Base-by-base conservation (phyloP, 2,329 filamentous ascomycete genomes). In the Ophiostoma sp. region DNA sequence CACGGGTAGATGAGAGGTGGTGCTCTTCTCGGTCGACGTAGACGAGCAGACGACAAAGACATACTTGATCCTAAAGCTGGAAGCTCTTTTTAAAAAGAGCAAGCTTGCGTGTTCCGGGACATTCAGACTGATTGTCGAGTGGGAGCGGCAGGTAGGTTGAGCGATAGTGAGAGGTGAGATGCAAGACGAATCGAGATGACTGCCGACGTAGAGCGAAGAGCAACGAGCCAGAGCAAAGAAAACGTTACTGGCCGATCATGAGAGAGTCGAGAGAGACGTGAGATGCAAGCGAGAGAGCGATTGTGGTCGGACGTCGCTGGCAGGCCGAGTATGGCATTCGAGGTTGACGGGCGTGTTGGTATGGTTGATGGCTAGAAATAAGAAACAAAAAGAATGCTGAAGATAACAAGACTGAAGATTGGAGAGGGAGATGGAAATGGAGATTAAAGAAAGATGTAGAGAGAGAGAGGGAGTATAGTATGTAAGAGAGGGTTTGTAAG, bases 51-150 rank as follows among this genome's bases (percentile, higher is more conserved):
- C 39, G 39, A 41, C 39, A 41, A 41, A 15, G 33, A 70, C 71
- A 52, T 72, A 72, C 71, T 69, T 67, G 52, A 69, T 72, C 68
- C 71, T 67, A 67, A 70, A 64, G 57, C 52, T 41, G 23, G 35
- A 69, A 69, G 71, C 71, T 71, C 71, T 72, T 67, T 68, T 15
- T 2, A 35, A 41, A 65, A 71, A 72, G 71, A 72, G 71, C 71
- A 60, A 39, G 57, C 66, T 68, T 69, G 68, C 44, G 67, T 66
- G 68, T 39, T 71, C 68, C 54, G 57, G 71, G 33, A 52, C 71
- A 72, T 72, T 54, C 71, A 72, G 71, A 70, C 68, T 44, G 65
- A 60, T 64, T 69, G 67, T 35, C 62, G 41, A 62, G 15, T n/a
- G 36, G n/a, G 65, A 31, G 65, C 65, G 65, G 68, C 44, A 41